phyloP scores from a whole-genome alignment of 768 basidiomycete genomes.

The Amylocystis lapponica region DNA sequence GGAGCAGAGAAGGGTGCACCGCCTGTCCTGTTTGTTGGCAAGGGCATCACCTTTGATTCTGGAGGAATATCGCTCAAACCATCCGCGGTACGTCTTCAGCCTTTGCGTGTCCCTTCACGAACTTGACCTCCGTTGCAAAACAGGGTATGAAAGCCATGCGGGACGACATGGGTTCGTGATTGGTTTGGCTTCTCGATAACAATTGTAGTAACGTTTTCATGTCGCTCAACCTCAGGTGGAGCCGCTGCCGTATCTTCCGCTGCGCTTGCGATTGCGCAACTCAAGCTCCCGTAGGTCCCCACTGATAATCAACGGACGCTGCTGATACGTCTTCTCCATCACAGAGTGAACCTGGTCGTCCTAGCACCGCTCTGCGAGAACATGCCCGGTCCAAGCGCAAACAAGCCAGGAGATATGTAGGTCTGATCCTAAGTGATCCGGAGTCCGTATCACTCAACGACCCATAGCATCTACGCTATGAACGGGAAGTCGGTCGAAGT shows the following conservation, averaged over 20 bases:
- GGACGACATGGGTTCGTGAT: slow-evolving; percentile 70
- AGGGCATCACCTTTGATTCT: slow-evolving; percentile 87
- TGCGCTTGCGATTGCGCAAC: slow-evolving; percentile 73
- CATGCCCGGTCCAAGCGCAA: slow-evolving; percentile 64
- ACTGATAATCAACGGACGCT: not conserved
- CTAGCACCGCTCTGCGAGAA: slow-evolving; percentile 79
- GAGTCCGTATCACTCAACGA: not conserved
- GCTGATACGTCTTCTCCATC: slow-evolving; percentile 3
- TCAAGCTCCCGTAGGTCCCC: slow-evolving; percentile 66
- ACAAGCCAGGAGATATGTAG: slow-evolving; percentile 82
- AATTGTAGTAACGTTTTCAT: no score
- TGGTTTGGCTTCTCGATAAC: not conserved
- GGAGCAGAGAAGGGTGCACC: slow-evolving; percentile 54
- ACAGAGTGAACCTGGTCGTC: slow-evolving; percentile 69
- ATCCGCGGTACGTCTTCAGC: slow-evolving; percentile 40
- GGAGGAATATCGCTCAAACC: slow-evolving; percentile 88
- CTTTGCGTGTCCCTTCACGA: not conserved
- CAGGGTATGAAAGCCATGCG: slow-evolving; percentile 83
- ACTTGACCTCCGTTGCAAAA: not conserved
- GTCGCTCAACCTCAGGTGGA: slow-evolving; percentile 55
- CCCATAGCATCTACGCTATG: slow-evolving; percentile 69
- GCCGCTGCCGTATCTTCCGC: slow-evolving; percentile 75
- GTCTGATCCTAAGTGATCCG: slow-evolving; percentile 14
- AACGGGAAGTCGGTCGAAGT: slow-evolving; percentile 85
- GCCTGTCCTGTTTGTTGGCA: slow-evolving; percentile 77